phyloP scores from a whole-genome alignment of 1,284 basidiomycete species.

The Ustilago hordei region DNA sequence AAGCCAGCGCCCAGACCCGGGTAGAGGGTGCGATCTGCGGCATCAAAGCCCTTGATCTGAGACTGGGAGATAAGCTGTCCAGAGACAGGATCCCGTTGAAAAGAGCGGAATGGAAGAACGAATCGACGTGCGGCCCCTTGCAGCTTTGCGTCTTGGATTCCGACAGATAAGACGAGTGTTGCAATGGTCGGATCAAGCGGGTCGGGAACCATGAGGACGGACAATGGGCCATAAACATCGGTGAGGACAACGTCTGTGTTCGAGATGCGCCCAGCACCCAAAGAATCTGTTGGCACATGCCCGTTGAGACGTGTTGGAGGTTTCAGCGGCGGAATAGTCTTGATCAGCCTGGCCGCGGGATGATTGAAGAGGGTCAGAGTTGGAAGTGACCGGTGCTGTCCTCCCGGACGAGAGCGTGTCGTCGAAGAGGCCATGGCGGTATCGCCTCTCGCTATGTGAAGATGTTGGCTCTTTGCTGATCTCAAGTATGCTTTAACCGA shows the following conservation, averaged over 20 bases:
- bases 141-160: conserved; percentile 22
- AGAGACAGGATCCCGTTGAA: conserved; percentile 26
- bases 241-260: conserved; percentile 32
- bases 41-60: conserved; percentile 35
- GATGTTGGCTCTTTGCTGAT: not conserved
- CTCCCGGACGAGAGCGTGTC: not conserved
- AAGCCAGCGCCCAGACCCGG: conserved; percentile 46
- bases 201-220: conserved; percentile 42
- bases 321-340: conserved; percentile 38
- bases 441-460: not conserved
- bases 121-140: conserved; percentile 40
- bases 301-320: conserved; percentile 39
- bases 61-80: conserved; percentile 22
- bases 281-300: conserved; percentile 31
- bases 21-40: conserved; percentile 34
- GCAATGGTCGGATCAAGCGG: conserved; percentile 43
- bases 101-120: conserved; percentile 52
- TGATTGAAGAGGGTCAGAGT: conserved; percentile 47
- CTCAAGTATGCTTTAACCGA: not conserved
- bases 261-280: conserved; percentile 29
- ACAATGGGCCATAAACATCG: conserved; percentile 44
- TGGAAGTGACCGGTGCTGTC: conserved; percentile 23
- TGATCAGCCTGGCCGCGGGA: conserved; percentile 48
- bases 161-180: conserved; percentile 45
- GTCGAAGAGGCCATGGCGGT: not conserved